Base-by-base conservation (phyloP, 2,329 filamentous ascomycete genomes). In the Aspergillus sp. region DNA sequence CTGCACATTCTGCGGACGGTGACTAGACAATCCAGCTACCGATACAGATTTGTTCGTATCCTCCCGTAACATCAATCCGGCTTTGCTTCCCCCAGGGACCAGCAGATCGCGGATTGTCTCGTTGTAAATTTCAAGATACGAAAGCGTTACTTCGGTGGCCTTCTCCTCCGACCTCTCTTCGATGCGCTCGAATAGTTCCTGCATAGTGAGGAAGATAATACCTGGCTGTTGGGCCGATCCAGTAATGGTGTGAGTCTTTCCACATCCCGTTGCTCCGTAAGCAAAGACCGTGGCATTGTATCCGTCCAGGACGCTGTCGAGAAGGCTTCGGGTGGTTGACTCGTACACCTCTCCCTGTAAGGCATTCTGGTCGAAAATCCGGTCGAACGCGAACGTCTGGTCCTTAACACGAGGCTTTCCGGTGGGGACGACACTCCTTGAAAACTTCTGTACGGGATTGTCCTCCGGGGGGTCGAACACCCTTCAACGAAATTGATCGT, bases 281-380 rank as follows among this genome's bases (percentile, higher is more conserved):
- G 93, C 93, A 65, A 98, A 98, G 4, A 98, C 93, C 0, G 93
- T 98, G 42, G 93, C 93, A 74, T 98, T 98, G 76, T 96, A 98
- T 55, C 93, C 93, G 57, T 98, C 90, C 48, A 98, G 76, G 10
- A 98, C 90, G 63, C 85, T 96, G 65, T 97, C 91, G 51, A 98
- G 79, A n/a, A 98, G 79, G 47, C 74, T 81, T 66, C 85, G 86
- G 1, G 91, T 95, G 0, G 93, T 97, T 9, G 87, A 79, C 67
- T 97, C 93, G 74, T 97, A 98, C 1, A 98, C 88, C 62, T 98
- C 93, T 48, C 80, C 84, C 62, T 98, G 93, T 5, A 84, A 83
- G 12, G 87, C 87, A 64, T 91, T 95, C 49, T 97, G 90, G 75
- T 98, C 93, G 68, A 98, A 97, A 53, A 98, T 87, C 47, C 87